These are phyloP conservation scores for Linum trigynum DNA, from an alignment of 345 rosid genomes.

Conservation along the genomic window DNA sequence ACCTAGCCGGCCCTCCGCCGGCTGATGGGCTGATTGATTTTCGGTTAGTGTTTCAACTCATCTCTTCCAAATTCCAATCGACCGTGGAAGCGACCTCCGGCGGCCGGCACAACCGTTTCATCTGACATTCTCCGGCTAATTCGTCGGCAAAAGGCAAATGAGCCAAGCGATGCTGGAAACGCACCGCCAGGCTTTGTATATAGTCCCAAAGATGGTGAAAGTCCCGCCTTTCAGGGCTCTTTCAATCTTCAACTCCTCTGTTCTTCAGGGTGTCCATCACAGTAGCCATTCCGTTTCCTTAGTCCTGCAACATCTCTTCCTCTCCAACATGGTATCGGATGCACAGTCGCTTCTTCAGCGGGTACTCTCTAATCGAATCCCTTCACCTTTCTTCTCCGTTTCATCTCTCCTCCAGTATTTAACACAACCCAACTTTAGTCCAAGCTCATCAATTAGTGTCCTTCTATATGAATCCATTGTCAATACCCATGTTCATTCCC, in stretches of 20 bases:
- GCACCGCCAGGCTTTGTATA: not conserved
- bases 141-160: not conserved
- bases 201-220: slow-evolving; percentile 28
- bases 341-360: slow-evolving; percentile 45
- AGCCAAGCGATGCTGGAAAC: not conserved
- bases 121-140: not conserved
- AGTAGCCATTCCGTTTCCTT: slow-evolving; percentile 40
- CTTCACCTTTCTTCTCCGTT: slow-evolving; percentile 35
- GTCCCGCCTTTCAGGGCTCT: slow-evolving; percentile 42
- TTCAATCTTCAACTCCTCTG: slow-evolving; percentile 33
- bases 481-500: slow-evolving; percentile 38
- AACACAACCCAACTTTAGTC: slow-evolving; percentile 17
- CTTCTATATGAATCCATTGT: slow-evolving; percentile 44
- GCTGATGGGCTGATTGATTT: no score
- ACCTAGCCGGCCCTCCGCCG: no score
- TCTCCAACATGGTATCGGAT: slow-evolving; percentile 26
- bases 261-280: slow-evolving; percentile 33
- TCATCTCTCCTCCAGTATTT: slow-evolving; percentile 34
- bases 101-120: no score
- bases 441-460: slow-evolving; percentile 9
- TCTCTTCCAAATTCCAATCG: no score
- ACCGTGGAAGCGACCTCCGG: no score
- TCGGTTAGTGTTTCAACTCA: no score
- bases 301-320: slow-evolving; percentile 33
- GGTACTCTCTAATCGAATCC: slow-evolving; percentile 36